Conservation (phyloP, 2,329 filamentous ascomycete species). For the Ilyonectria sp. region DNA sequence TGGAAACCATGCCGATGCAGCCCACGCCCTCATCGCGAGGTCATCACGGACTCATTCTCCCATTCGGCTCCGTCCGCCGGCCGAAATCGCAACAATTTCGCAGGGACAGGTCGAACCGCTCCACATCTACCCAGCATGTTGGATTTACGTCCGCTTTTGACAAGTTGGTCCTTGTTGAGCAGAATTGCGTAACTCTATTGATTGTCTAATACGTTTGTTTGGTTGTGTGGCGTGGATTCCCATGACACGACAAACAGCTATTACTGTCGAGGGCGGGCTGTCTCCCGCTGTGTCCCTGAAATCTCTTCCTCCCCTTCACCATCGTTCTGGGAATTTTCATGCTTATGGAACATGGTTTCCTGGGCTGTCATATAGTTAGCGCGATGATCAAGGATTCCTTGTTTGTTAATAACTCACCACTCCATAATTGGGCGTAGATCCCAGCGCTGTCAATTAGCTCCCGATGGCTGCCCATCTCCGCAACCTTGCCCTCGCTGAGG, state of each 20-base stretch:
- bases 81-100: slow-evolving; percentile 23
- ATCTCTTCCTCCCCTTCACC: slow-evolving; percentile 44
- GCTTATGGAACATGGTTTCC: slow-evolving; percentile 70
- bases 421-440: slow-evolving; percentile 93
- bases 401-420: slow-evolving; percentile 69
- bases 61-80: slow-evolving; percentile 17
- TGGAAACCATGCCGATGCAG: not conserved
- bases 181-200: slow-evolving; percentile 26
- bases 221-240: slow-evolving; percentile 9
- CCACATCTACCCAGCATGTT: slow-evolving; percentile 18
- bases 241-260: not conserved
- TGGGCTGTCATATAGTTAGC: slow-evolving; percentile 64
- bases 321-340: slow-evolving; percentile 60
- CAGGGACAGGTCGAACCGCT: not conserved
- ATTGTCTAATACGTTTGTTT: slow-evolving; percentile 26
- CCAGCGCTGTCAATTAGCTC: slow-evolving; percentile 84
- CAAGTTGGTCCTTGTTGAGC: slow-evolving; percentile 4
- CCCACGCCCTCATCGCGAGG: slow-evolving; percentile 4
- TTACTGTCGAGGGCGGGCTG: not conserved
- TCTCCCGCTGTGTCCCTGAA: slow-evolving; percentile 27
- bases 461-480: slow-evolving; percentile 89
- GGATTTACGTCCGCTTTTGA: slow-evolving; percentile 11
- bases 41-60: slow-evolving; percentile 9
- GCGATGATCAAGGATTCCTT: not conserved
- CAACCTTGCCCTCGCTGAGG: slow-evolving; percentile 85